phyloP scores from a whole-genome alignment of 495 filamentous ascomycete genomes.

The Annulohypoxylon stygium region DNA sequence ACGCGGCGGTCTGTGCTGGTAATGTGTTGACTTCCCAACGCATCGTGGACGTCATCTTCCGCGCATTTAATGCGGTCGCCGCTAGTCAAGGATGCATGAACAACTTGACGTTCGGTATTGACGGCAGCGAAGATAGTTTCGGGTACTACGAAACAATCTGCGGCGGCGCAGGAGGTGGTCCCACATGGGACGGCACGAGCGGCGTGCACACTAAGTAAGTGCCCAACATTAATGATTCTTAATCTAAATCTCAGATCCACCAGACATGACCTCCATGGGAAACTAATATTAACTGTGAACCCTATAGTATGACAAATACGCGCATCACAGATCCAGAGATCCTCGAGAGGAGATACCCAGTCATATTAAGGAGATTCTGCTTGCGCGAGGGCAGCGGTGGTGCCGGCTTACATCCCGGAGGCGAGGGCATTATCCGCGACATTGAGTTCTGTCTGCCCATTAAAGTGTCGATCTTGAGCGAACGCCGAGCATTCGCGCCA shows the following conservation, averaged over 20 bases:
- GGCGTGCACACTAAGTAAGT: slow-evolving; percentile 83
- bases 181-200: slow-evolving; percentile 86
- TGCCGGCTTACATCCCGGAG: slow-evolving; percentile 78
- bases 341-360: slow-evolving; percentile 91
- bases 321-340: slow-evolving; percentile 95
- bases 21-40: neutral
- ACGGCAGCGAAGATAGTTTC: neutral
- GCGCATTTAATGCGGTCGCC: neutral
- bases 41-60: neutral
- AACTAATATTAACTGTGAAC: neutral
- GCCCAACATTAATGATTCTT: neutral
- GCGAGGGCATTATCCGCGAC: slow-evolving; percentile 90
- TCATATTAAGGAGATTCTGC: slow-evolving; percentile 84
- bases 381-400: slow-evolving; percentile 82
- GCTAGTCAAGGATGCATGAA: neutral
- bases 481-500: slow-evolving; percentile 85
- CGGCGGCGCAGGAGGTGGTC: slow-evolving; percentile 31
- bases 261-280: neutral
- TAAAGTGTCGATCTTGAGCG: slow-evolving; percentile 87
- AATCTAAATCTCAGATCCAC: too few species aligned
- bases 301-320: slow-evolving; percentile 86
- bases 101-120: neutral
- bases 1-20: neutral
- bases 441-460: slow-evolving; percentile 95
- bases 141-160: neutral